Evolutionary conservation across 1,284 basidiomycete genomes (phyloP).

Genomic region (Boletus sp.): DNA sequence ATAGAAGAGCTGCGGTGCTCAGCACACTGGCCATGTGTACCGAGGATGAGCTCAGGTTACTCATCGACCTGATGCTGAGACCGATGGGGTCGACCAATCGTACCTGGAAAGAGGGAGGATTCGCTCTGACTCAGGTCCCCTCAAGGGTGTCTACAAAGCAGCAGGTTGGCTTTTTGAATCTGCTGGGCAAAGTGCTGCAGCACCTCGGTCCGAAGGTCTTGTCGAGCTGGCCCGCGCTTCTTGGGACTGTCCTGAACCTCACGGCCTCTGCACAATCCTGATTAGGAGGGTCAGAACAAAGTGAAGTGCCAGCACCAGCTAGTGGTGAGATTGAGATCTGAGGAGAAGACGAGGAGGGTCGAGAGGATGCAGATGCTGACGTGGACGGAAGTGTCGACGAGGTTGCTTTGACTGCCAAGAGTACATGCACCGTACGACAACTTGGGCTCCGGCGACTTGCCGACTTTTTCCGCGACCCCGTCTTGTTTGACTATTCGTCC

Average conservation of each 20-base stretch:
- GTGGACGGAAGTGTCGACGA: conserved; percentile 39
- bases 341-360: conserved; percentile 43
- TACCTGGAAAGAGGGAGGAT: conserved; percentile 30
- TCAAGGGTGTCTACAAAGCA: conserved; percentile 62
- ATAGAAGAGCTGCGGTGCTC: conserved; percentile 81
- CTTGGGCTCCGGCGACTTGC: conserved; percentile 85
- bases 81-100: conserved; percentile 57
- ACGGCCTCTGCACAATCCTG: conserved; percentile 64
- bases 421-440: conserved; percentile 72
- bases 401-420: conserved; percentile 45
- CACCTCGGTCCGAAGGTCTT: conserved; percentile 77
- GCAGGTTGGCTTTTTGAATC: conserved; percentile 80
- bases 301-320: conserved; percentile 21
- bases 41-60: conserved; percentile 73
- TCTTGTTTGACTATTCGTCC: conserved; percentile 74
- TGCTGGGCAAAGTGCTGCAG: conserved; percentile 85
- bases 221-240: conserved; percentile 71
- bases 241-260: conserved; percentile 70
- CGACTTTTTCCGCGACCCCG: conserved; percentile 82
- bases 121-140: conserved; percentile 39
- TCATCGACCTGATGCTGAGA: conserved; percentile 92
- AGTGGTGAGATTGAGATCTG: conserved; percentile 35
- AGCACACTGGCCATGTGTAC: conserved; percentile 72
- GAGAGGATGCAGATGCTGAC: conserved; percentile 34
- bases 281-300: conserved; percentile 25